Base-by-base conservation (phyloP, 2,329 filamentous ascomycete genomes). In the Ophiosphaerella narmari region DNA sequence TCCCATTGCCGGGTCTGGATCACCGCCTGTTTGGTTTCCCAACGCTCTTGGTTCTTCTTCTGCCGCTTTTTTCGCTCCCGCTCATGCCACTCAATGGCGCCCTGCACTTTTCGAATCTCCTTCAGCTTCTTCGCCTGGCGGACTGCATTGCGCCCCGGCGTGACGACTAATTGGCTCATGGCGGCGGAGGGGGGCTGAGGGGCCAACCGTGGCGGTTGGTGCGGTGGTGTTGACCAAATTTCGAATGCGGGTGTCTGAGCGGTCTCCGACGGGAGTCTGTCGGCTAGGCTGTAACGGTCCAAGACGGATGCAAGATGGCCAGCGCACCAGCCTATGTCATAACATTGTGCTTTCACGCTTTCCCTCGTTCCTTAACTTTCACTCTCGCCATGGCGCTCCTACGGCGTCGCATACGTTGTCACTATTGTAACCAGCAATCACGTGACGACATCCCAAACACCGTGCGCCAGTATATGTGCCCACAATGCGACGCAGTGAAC, bases 401-500 rank as follows among this genome's bases (percentile, higher is more conserved):
- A 38, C 60, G 68, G 54, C 69, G 70, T 59, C 58, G 63, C 33
- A 48, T 74, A 43, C 67, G 65, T 56, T 74, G 70, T 39, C 67
- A 68, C 44, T 72, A 70, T 46, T 74, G 70, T 58, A 68, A 67
- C 29, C 38, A 50, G 23, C 53, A 57, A 42, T 64, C 65, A 33
- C 59, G 55, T 12, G 63, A 65, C 26, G 46, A 54, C 23, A 52
- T 64, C 8, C 39, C 54, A 7, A 63, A 63, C 12, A 50, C 66
- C 35, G 59, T 65, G 7, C 54, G 50, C 9, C 50, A 52, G 24
- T 73, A 63, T 50, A 47, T 59, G 18, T 72, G 72, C 74, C 75
- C 82, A 16, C 78, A 82, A 54, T 99, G 94, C 78, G 89, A 94
- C 64, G 89, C 92, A 14, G 86, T 87, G 51, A 99, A 97, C 74